Base-by-base conservation (phyloP, 805 yeast species). In the Hanseniaspora meyeri region DNA sequence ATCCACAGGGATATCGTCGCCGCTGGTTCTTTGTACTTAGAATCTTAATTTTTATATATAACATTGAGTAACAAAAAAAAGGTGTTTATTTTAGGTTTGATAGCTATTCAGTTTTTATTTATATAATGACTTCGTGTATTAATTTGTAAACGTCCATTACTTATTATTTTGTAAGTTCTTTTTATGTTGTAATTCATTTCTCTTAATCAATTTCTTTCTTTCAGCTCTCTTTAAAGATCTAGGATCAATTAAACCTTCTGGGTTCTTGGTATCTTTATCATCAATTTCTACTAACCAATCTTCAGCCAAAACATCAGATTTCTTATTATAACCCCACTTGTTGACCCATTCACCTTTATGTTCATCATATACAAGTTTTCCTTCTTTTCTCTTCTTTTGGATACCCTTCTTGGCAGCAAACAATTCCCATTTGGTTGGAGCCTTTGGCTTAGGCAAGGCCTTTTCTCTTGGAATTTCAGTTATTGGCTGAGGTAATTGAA, bases 201-300 rank as follows among this genome's bases (percentile, higher is more conserved):
- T 87, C 78, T 87, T 88, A 51, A 91, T 77, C 64, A 89, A 77
- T 65, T 75, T 79, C 80, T 85, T 86, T 72, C 97, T 83, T 65
- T 88, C 95, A 55, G 78, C 80, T 72, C 97, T 82, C 59, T 70
- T 72, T 68, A 91, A 75, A 34, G 83, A 75, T 74, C 97, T 82
- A 62, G 97, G 97, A 68, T 90, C 97, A 47, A 87, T 74, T 62
- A 87, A 73, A 63, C 85, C 95, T 58, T 78, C 75, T 37, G 70
- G 74, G 40, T 79, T 74, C 45, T 76, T 77, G 65, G 78, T 77
- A 32, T 76, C 82, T 62, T 82, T 77, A 54, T 86, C 95, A 59
- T 87, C 87, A 59, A 91, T 86, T 72, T 93, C 99, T 58, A 91
- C 97, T 66, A 88, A 76, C 98, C 98, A 93, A 71, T 93, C 97